Evolutionary conservation across 257 asterid genomes (phyloP).

Genomic region (Rubia yunnanensis): DNA sequence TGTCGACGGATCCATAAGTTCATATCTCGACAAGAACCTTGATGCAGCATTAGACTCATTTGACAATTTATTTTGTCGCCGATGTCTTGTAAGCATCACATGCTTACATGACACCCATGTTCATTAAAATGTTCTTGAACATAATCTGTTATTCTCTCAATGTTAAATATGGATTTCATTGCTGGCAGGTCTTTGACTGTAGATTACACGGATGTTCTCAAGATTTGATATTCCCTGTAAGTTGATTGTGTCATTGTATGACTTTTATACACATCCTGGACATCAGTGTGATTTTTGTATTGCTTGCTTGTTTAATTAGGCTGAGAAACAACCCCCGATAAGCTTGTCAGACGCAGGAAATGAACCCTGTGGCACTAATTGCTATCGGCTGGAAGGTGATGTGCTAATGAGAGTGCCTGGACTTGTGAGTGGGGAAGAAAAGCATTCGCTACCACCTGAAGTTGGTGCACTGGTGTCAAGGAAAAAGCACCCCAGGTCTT

Average conservation of each 20-base stretch:
- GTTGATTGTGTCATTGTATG: slow-evolving; percentile 22
- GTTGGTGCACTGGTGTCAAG: slow-evolving; percentile 35
- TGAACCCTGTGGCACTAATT: slow-evolving; percentile 70
- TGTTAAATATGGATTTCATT: slow-evolving; percentile 6
- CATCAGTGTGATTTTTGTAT: slow-evolving; percentile 11
- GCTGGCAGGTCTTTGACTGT: slow-evolving; percentile 84
- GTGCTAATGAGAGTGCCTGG: slow-evolving; percentile 24
- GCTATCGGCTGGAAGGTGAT: slow-evolving; percentile 56
- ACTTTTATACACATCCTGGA: slow-evolving; percentile 11
- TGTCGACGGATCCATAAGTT: slow-evolving; percentile 45
- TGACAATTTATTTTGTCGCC: slow-evolving; percentile 90
- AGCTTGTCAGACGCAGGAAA: slow-evolving; percentile 44
- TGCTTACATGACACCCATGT: neutral
- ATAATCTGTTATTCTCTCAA: neutral
- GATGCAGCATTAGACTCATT: slow-evolving; percentile 91
- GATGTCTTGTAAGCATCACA: slow-evolving; percentile 67
- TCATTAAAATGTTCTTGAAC: neutral
- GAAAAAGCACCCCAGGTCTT: slow-evolving; percentile 31
- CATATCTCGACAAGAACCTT: slow-evolving; percentile 74
- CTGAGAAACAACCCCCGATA: slow-evolving; percentile 50
- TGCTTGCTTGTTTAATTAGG: slow-evolving; percentile 19
- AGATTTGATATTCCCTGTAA: slow-evolving; percentile 77
- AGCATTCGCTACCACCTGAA: slow-evolving; percentile 35
- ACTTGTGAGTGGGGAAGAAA: slow-evolving; percentile 36
- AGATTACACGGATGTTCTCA: slow-evolving; percentile 93